Evolutionary conservation across 2,329 filamentous ascomycete genomes (phyloP), one percentile per base, ranked within the genome.

Genomic region (Penicillium vulpinum): DNA sequence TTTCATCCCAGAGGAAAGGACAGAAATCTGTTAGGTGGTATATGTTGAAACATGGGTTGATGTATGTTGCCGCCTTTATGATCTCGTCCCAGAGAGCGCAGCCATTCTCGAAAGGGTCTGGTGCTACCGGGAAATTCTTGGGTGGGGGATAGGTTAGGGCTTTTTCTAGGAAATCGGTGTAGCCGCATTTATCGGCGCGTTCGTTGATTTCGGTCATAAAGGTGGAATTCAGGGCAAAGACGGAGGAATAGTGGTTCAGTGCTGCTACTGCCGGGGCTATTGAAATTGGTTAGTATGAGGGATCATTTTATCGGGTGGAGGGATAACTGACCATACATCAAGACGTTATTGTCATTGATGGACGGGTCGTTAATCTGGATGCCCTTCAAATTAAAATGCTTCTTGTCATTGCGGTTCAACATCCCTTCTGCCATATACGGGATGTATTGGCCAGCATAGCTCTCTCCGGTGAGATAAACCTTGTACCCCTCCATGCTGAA

Each of bases 11-110:
- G 2, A 85, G 76, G 8, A 85, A 67, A 0, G 90, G 90, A 67
- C 90, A 93, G 5, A 86, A 88, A 7, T 86, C 88, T 0, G 84
- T 83, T 8, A 92, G 81, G 46, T 89, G 84, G 73, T 92, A 92
- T 8, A 88, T 78, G 70, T 91, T 86, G 75, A 89, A 94, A 77
- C 90, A 93, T 0, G 90, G 90, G 75, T 93, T 93, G 39, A 85
- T 72, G 4, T 78, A 68, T 4, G 76, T 61, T 8, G 82, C 81
- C 18, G 85, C 86, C 0, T 77, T 64, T 61, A 76, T 75, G 33
- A 89, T 82, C 16, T 81, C 77, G 49, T 80, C 71, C 69, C 81
- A 88, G 15, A 89, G 67, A 40, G 77, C 75, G 69, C 89, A 92
- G 4, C 78, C 80, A 0, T 70, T 64, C n/a, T n/a, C n/a, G n/a